Percentiles rank a stretch among this genome's conserved stretches.
Conservation (phyloP, 2,329 filamentous ascomycete genomes). For the Monosporascus sp. region DNA sequence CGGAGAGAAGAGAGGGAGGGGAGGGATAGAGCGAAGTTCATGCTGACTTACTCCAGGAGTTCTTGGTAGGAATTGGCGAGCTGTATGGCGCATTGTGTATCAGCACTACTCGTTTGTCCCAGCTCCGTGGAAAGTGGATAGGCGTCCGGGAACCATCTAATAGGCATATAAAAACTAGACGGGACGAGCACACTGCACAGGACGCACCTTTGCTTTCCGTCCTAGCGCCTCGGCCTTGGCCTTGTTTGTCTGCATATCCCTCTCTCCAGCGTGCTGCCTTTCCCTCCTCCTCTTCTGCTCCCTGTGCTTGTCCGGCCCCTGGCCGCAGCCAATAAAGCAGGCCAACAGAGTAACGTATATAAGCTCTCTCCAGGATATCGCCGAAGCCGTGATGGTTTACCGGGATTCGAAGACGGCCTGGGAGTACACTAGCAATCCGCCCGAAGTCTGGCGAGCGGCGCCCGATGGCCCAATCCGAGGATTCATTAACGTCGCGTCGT, state of each 20-base stretch:
- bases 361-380: not conserved
- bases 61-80: slow-evolving; percentile 96
- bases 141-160: not conserved
- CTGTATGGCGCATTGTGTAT: slow-evolving; percentile 41
- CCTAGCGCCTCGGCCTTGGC: slow-evolving; percentile 41
- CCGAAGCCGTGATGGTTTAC: not conserved
- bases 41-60: slow-evolving; percentile 72
- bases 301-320: slow-evolving; percentile 5
- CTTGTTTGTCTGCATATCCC: slow-evolving; percentile 35
- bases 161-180: not conserved
- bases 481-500: slow-evolving; percentile 10
- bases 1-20: no score
- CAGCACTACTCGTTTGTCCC: not conserved
- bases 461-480: slow-evolving; percentile 7
- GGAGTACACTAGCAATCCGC: slow-evolving; percentile 1
- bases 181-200: not conserved
- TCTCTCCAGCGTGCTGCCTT: slow-evolving; percentile 10
- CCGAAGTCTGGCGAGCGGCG: slow-evolving; percentile 12
- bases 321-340: slow-evolving; percentile 15
- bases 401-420: not conserved
- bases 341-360: not conserved
- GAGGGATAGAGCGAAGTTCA: not conserved
- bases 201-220: slow-evolving; percentile 30
- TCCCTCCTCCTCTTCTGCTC: slow-evolving; percentile 1
- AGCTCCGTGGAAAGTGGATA: not conserved